Percentiles rank a stretch among this genome's conserved stretches.
Evolutionary conservation across 2,329 filamentous ascomycete species (phyloP).

Genomic region (Cladosporium colombiae): DNA sequence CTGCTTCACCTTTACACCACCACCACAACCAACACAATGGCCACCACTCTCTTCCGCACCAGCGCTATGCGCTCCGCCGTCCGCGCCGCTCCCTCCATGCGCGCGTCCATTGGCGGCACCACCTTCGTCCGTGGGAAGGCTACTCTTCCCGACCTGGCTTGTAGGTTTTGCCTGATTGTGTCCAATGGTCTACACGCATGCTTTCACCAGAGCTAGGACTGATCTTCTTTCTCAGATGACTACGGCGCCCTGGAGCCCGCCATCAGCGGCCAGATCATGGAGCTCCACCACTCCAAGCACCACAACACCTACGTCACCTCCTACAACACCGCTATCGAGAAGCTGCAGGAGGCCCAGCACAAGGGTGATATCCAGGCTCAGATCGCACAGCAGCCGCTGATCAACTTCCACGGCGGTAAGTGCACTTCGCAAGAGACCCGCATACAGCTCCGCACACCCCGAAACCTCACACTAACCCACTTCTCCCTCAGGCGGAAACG

Average conservation of each 20-base stretch:
- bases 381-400: slow-evolving; percentile 58
- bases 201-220: background rate
- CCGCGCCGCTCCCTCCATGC: slow-evolving; percentile 62
- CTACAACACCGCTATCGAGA: slow-evolving; percentile 77
- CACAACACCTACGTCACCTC: slow-evolving; percentile 92
- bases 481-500: slow-evolving; percentile 53
- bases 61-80: slow-evolving; percentile 70
- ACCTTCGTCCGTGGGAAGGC: slow-evolving; percentile 85
- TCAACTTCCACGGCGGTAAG: slow-evolving; percentile 66
- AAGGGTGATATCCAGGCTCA: slow-evolving; percentile 56
- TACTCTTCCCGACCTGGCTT: slow-evolving; percentile 84
- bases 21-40: slow-evolving; percentile 57
- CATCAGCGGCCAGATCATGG: slow-evolving; percentile 91
- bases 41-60: slow-evolving; percentile 72
- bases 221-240: slow-evolving; percentile 65
- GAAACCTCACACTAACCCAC: background rate
- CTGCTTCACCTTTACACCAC: slow-evolving; percentile 20
- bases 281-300: slow-evolving; percentile 92
- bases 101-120: slow-evolving; percentile 66
- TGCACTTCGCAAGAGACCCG: background rate
- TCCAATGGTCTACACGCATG: too few species aligned
- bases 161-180: slow-evolving; percentile 46
- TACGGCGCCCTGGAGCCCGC: slow-evolving; percentile 88
- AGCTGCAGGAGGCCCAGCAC: slow-evolving; percentile 61
- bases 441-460: background rate